Evolutionary conservation across 2,329 filamentous ascomycete genomes (phyloP).

Genomic region (Nannizziopsis barbatae): DNA sequence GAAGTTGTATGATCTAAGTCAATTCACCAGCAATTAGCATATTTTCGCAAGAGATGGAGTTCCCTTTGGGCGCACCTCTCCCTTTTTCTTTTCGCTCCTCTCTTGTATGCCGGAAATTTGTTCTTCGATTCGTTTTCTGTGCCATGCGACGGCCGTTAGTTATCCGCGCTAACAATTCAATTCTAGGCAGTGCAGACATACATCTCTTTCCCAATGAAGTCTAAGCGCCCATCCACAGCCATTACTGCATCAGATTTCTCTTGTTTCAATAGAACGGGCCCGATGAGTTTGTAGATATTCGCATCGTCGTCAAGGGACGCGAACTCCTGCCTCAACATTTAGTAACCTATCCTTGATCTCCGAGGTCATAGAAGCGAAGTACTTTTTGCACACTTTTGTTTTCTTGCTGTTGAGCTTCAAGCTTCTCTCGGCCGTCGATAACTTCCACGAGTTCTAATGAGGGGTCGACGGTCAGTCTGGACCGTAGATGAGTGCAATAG

Average conservation of each 20-base stretch:
- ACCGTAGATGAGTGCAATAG: neutral
- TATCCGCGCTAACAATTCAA: neutral
- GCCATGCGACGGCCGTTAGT: neutral
- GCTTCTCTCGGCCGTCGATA: conserved; percentile 72
- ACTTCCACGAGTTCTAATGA: conserved; percentile 63
- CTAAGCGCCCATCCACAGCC: conserved; percentile 79
- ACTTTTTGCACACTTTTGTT: conserved; percentile 80
- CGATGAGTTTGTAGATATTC: conserved; percentile 91
- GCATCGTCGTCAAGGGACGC: conserved; percentile 64
- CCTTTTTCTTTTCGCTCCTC: conserved; percentile 53
- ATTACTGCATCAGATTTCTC: conserved; percentile 81
- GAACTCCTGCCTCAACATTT: conserved; percentile 55
- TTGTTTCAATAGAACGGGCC: conserved; percentile 87
- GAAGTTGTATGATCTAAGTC: conserved; percentile 31
- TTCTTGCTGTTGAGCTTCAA: conserved; percentile 87
- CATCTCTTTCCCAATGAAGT: conserved; percentile 93
- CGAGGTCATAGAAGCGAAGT: neutral
- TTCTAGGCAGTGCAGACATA: conserved; percentile 38
- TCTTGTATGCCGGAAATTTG: conserved; percentile 55
- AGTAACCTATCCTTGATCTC: neutral
- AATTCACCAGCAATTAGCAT: neutral
- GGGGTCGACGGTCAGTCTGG: neutral
- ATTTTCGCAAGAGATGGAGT: neutral
- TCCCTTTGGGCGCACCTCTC: conserved; percentile 42
- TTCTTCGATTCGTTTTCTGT: conserved; percentile 54